Conservation (phyloP, 1,139 yeast genomes). For the Kurtzmaniella natalensis region DNA sequence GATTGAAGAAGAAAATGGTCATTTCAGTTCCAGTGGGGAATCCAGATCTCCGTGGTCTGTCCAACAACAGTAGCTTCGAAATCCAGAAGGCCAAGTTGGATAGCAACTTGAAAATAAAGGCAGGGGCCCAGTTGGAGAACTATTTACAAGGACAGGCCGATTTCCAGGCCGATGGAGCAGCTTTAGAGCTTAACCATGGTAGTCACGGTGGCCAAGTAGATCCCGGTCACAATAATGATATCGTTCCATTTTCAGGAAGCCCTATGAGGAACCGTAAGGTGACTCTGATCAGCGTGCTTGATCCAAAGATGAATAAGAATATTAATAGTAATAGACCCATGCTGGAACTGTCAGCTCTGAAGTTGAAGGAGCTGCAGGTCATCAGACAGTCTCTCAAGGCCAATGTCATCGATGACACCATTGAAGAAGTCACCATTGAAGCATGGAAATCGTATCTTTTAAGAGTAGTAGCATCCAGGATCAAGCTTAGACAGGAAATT, state of each 20-base stretch:
- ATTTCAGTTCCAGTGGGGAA: constrained; percentile 27
- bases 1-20: constrained; percentile 9
- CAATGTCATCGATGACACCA: constrained; percentile 4
- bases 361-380: constrained; percentile 16
- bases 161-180: no score
- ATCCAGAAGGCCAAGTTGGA: constrained; percentile 17
- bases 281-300: background rate
- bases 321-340: no score
- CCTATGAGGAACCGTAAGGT: no score
- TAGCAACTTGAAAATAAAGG: constrained; percentile 23
- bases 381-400: constrained; percentile 5
- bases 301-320: constrained; percentile 1
- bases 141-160: constrained; percentile 1
- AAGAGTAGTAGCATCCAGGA: constrained; percentile 34
- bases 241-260: no score
- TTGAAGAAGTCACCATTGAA: constrained; percentile 16
- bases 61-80: background rate
- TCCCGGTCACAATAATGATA: no score
- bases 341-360: constrained; percentile 5
- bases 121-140: constrained; percentile 24
- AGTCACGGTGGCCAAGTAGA: no score
- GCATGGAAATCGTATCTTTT: constrained; percentile 38
- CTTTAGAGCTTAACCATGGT: no score
- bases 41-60: constrained; percentile 17
- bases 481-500: constrained; percentile 41